These are phyloP conservation scores for Alternaria hordeiaustralica DNA, from an alignment of 2,329 filamentous ascomycete species.

Conservation along the genomic window DNA sequence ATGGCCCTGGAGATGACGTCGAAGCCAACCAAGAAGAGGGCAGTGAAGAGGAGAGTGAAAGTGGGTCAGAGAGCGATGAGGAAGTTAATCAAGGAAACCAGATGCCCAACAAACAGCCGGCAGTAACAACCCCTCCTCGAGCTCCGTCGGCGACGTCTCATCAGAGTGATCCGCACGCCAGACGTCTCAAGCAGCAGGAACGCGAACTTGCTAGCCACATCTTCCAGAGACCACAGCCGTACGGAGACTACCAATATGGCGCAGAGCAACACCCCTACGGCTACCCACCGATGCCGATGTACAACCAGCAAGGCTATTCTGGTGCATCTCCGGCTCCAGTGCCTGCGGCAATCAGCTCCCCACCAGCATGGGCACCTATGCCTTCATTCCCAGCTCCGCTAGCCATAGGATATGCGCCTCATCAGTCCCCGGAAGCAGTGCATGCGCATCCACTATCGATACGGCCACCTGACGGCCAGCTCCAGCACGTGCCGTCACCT, in stretches of 20 bases:
- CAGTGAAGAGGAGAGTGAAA: slow-evolving; percentile 15
- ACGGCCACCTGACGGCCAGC: slow-evolving; percentile 21
- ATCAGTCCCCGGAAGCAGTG: slow-evolving; percentile 29
- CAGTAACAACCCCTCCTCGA: slow-evolving; percentile 27
- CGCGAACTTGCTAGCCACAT: slow-evolving; percentile 44
- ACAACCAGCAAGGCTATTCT: slow-evolving; percentile 35
- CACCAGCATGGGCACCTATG: slow-evolving; percentile 30
- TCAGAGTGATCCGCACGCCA: slow-evolving; percentile 33
- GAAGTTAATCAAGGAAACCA: slow-evolving; percentile 17
- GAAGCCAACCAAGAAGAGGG: slow-evolving; percentile 14
- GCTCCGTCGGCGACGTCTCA: slow-evolving; percentile 29
- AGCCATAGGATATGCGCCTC: slow-evolving; percentile 34
- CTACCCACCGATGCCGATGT: slow-evolving; percentile 35
- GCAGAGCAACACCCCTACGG: slow-evolving; percentile 32
- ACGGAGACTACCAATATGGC: slow-evolving; percentile 38
- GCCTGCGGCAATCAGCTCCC: slow-evolving; percentile 25
- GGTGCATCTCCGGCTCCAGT: slow-evolving; percentile 32
- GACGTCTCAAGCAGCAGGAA: slow-evolving; percentile 41
- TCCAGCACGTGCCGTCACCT: slow-evolving; percentile 23
- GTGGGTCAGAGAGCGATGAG: slow-evolving; percentile 26
- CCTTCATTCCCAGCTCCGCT: slow-evolving; percentile 31
- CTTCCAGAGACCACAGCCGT: slow-evolving; percentile 45
- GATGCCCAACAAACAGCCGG: slow-evolving; percentile 19
- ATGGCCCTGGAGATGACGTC: slow-evolving; percentile 27
- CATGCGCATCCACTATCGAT: slow-evolving; percentile 32